These are phyloP conservation scores for Diversispora epigaea DNA, from an alignment of 192 early-diverging fungal genomes.

Conservation along the genomic window DNA sequence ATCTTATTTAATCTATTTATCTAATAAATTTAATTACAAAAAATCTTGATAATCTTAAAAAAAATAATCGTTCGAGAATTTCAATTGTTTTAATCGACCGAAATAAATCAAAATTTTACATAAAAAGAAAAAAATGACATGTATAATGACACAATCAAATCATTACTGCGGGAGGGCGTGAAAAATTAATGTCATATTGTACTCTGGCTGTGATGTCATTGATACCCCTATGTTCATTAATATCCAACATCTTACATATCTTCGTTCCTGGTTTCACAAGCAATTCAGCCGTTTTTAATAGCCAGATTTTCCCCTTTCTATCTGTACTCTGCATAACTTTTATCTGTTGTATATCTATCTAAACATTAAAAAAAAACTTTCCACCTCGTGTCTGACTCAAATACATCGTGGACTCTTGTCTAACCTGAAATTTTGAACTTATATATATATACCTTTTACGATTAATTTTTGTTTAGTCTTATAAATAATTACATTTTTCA, in stretches of 20 bases:
- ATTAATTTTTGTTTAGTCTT: neutral
- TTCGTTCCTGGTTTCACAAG: conserved; percentile 3
- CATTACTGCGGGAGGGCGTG: neutral
- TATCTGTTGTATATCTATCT: neutral
- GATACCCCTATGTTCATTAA: neutral
- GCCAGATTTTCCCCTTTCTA: too few species aligned
- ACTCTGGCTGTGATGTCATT: neutral
- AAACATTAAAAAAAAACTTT: neutral
- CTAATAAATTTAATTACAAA: too few species aligned
- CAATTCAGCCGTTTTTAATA: conserved; percentile 1
- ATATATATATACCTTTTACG: neutral
- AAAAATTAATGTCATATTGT: neutral
- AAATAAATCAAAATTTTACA: too few species aligned
- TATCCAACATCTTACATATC: neutral
- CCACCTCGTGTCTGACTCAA: too few species aligned
- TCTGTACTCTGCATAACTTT: neutral
- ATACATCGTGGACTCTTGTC: too few species aligned
- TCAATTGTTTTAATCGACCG: too few species aligned
- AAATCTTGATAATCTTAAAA: too few species aligned
- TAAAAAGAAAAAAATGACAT: too few species aligned
- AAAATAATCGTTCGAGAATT: too few species aligned
- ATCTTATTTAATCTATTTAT: too few species aligned
- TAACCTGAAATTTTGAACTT: too few species aligned
- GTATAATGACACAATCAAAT: neutral
- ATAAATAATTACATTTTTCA: neutral